phyloP scores from a whole-genome alignment of 306 rosid genomes.

The Rosa multiflora region DNA sequence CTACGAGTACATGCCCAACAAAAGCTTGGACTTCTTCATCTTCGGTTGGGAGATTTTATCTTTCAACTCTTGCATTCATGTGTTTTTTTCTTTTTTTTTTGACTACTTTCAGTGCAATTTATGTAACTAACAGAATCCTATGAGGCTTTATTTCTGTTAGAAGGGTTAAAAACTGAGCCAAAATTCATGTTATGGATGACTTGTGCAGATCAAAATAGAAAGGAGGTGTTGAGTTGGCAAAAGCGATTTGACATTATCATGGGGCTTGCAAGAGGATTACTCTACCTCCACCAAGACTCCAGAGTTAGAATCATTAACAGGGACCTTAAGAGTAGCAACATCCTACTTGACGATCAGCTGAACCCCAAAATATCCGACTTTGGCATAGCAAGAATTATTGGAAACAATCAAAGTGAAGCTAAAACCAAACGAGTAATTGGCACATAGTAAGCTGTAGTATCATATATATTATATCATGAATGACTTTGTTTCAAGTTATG shows the following conservation, averaged over 20 bases:
- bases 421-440: constrained; percentile 28
- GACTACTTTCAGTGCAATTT: background rate
- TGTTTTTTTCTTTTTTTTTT: too few species aligned
- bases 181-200: background rate
- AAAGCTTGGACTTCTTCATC: constrained; percentile 24
- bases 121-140: background rate
- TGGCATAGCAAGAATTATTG: constrained; percentile 29
- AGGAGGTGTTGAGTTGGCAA: constrained; percentile 16
- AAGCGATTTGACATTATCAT: constrained; percentile 20
- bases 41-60: background rate
- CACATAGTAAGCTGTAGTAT: constrained; percentile 13
- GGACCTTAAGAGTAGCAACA: constrained; percentile 28
- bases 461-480: background rate
- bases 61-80: background rate
- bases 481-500: background rate
- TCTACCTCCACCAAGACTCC: constrained; percentile 28
- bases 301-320: constrained; percentile 28
- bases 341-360: constrained; percentile 26
- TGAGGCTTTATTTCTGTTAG: background rate
- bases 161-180: background rate
- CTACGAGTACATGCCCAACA: constrained; percentile 20
- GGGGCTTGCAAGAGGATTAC: constrained; percentile 28
- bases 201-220: background rate
- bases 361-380: constrained; percentile 38
- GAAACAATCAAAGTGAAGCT: constrained; percentile 25